These are phyloP conservation scores for Buxus sempervirens DNA, from an alignment of 164 flowering plant species.

Conservation along the genomic window DNA sequence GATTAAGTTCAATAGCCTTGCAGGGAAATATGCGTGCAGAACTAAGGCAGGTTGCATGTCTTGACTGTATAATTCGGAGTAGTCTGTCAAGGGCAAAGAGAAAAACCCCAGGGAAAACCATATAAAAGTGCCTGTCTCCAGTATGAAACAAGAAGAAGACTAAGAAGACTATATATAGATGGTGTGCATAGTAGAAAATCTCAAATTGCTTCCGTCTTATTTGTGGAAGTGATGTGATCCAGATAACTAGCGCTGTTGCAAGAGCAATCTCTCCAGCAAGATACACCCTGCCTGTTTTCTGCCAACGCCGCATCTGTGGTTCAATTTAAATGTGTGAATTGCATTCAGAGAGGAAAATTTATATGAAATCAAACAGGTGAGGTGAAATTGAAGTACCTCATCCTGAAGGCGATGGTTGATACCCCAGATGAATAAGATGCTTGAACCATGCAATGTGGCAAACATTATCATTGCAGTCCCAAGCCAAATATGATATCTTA, in stretches of 20 bases:
- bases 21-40: slow-evolving; percentile 65
- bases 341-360: background rate
- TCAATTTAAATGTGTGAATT: background rate
- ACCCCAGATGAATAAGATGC: slow-evolving; percentile 73
- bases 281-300: slow-evolving; percentile 70
- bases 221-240: slow-evolving; percentile 80
- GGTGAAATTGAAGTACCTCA: slow-evolving; percentile 36
- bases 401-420: slow-evolving; percentile 48
- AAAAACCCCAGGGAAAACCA: slow-evolving; percentile 65
- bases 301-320: slow-evolving; percentile 71
- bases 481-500: slow-evolving; percentile 75
- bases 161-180: slow-evolving; percentile 62
- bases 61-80: slow-evolving; percentile 66
- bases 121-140: slow-evolving; percentile 85
- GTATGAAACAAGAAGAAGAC: slow-evolving; percentile 73
- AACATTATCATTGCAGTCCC: slow-evolving; percentile 73
- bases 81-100: slow-evolving; percentile 80
- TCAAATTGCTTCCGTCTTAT: slow-evolving; percentile 68
- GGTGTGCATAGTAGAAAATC: slow-evolving; percentile 79
- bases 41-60: slow-evolving; percentile 50
- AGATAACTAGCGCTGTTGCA: slow-evolving; percentile 54
- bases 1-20: slow-evolving; percentile 61
- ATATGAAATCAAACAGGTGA: slow-evolving; percentile 1
- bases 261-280: slow-evolving; percentile 77
- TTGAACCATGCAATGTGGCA: slow-evolving; percentile 65